A percentile compares a stretch with the other conserved stretches of the same genome.
phyloP scores from a whole-genome alignment of 805 yeast species.

The Lipomyces japonicus region DNA sequence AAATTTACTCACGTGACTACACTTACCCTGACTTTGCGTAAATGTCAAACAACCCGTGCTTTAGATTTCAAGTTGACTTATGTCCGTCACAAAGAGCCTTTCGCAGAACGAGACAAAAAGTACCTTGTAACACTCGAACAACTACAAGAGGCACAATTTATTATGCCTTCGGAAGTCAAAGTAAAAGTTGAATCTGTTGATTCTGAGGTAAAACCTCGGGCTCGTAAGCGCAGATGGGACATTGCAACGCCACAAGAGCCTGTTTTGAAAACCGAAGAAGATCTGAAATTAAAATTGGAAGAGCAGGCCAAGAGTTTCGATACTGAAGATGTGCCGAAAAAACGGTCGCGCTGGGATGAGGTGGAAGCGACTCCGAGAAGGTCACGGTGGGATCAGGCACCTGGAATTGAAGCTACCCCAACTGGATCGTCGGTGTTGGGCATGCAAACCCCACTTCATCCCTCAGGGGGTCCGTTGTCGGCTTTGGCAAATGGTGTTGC shows the following conservation, averaged over 20 bases:
- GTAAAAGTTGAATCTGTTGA: slow-evolving; percentile 3
- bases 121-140: no score
- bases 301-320: slow-evolving; percentile 23
- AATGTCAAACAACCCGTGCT: no score
- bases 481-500: slow-evolving; percentile 31
- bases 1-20: no score
- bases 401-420: slow-evolving; percentile 26
- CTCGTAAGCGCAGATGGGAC: slow-evolving; percentile 37
- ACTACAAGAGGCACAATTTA: no score
- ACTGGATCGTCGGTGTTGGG: slow-evolving; percentile 19
- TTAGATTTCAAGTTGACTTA: no score
- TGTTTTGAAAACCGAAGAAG: slow-evolving; percentile 25
- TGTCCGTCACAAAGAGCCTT: no score
- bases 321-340: slow-evolving; percentile 13
- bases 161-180: no score
- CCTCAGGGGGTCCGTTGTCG: slow-evolving; percentile 1
- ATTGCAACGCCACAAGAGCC: slow-evolving; percentile 22
- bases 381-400: slow-evolving; percentile 39
- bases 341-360: slow-evolving; percentile 31
- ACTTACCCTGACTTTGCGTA: no score
- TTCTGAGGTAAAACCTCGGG: slow-evolving; percentile 9
- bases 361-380: slow-evolving; percentile 24
- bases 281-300: slow-evolving; percentile 38
- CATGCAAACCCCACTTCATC: slow-evolving; percentile 32
- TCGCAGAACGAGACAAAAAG: no score